Evolutionary conservation across 2,329 filamentous ascomycete species (phyloP).

Genomic region (Sclerotinia sclerotiorum): DNA sequence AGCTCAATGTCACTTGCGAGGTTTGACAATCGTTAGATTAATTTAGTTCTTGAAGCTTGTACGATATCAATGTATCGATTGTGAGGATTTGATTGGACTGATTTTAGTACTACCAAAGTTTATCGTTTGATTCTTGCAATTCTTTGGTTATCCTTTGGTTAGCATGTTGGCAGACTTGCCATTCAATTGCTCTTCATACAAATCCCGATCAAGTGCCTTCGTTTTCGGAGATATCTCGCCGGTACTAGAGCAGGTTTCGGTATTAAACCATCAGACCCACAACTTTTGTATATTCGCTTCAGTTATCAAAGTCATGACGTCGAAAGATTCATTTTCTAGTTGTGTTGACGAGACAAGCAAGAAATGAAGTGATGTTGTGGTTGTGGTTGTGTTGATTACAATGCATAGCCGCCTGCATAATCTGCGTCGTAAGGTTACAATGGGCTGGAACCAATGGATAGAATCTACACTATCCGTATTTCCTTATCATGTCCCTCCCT

Average conservation of each 20-base stretch:
- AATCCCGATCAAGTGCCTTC: background rate
- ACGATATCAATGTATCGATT: background rate
- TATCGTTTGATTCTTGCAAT: background rate
- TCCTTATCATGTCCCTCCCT: background rate
- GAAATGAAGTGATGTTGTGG: background rate
- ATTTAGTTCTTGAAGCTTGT: constrained; percentile 8
- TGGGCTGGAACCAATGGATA: background rate
- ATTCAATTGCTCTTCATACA: background rate
- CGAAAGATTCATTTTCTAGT: background rate
- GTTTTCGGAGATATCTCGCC: constrained; percentile 6
- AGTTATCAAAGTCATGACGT: background rate
- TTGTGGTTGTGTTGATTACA: constrained; percentile 2
- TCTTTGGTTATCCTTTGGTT: background rate
- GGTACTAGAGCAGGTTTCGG: background rate
- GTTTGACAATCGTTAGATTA: too few relatives aligned
- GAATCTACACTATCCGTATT: background rate
- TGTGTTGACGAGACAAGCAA: background rate
- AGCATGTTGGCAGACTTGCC: background rate
- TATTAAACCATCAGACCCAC: background rate
- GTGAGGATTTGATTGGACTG: background rate
- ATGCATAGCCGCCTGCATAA: constrained; percentile 11
- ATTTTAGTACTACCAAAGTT: background rate
- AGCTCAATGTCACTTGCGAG: background rate
- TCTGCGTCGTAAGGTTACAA: background rate
- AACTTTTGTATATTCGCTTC: background rate